Base-by-base conservation (phyloP, 1,284 basidiomycete species). In the Coniferiporia sulphurascens region DNA sequence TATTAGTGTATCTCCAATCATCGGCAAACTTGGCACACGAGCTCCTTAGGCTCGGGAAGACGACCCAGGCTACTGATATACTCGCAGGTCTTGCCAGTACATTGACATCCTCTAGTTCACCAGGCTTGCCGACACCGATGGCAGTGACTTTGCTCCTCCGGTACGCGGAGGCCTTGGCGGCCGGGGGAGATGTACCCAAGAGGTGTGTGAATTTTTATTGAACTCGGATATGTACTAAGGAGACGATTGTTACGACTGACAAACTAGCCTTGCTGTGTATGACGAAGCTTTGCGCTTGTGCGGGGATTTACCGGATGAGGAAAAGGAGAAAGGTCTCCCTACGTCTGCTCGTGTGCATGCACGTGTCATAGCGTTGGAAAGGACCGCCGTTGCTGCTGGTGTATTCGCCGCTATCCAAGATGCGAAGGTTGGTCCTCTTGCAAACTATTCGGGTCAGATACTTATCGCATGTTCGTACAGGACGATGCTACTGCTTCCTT, bases 31-130 rank as follows among this genome's bases (percentile, higher is more conserved):
- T 95, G 1, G 93, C 88, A 0, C 78, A 84, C 50, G 89, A 93
- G 67, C 93, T 93, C 66, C 74, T 86, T 41, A 82, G 80, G 49
- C 78, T 96, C 0, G 93, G 94, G 2, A 91, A 89, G 70, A 72
- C 76, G 0, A 80, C 81, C 50, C 82, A 87, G 45, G 91, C 92
- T 0, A 76, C 74, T 0, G 70, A 73, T 1, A 78, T 93, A 13
- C 89, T 91, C 65, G 76, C 73, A 8, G 83, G 82, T 54, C 79
- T 80, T 1, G 72, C 82, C 15, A 77, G 75, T 35, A 65, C 77
- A 6, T 72, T 84, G 19, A 75, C 27, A 3, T 5, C 27, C 5
- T 27, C 27, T 27, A 27, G 77, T 52, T 72, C 68, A 44, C 72
- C 71, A 68, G 73, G 13, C 69, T 76, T 4, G 78, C 82, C 1